These are phyloP conservation scores for Mortierella alpina DNA, from an alignment of 192 early-diverging fungal species.

Conservation along the genomic window DNA sequence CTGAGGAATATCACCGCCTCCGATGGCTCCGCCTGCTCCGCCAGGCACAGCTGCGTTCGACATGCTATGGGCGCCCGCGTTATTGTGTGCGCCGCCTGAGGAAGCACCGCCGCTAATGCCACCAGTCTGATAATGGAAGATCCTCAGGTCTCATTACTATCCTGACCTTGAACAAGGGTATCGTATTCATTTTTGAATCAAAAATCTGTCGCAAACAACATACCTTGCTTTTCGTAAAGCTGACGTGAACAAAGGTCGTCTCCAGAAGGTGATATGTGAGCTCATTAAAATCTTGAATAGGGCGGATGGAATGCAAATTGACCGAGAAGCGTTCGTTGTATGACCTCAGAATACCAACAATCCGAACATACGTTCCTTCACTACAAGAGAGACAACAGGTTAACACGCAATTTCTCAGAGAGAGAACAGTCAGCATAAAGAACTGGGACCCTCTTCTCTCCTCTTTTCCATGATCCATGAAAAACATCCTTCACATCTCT, in stretches of 20 bases:
- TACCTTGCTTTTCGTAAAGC: slow-evolving; percentile 59
- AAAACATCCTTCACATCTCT: not conserved
- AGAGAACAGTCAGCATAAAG: not conserved
- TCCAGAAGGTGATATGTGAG: slow-evolving; percentile 81
- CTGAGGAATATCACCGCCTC: not conserved
- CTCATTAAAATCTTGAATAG: slow-evolving; percentile 79
- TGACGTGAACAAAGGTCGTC: slow-evolving; percentile 72
- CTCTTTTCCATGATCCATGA: too few species aligned
- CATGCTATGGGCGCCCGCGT: slow-evolving; percentile 5
- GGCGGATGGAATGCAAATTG: slow-evolving; percentile 66
- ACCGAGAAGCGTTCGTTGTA: slow-evolving; percentile 70
- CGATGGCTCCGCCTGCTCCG: not conserved
- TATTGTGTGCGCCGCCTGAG: slow-evolving; percentile 10
- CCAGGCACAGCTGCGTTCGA: not conserved
- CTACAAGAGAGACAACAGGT: slow-evolving; percentile 33
- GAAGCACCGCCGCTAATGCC: not conserved
- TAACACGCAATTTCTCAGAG: not conserved
- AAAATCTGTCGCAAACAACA: not conserved
- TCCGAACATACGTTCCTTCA: slow-evolving; percentile 74
- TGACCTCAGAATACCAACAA: slow-evolving; percentile 75
- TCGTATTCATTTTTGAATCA: not conserved
- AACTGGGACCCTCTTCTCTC: not conserved
- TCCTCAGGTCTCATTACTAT: not conserved
- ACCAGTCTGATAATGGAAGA: not conserved
- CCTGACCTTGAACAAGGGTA: not conserved